A percentile compares a stretch with the other conserved stretches of the same genome.
Conservation (phyloP, 2,329 filamentous ascomycete genomes). For the Monilinia laxa region DNA sequence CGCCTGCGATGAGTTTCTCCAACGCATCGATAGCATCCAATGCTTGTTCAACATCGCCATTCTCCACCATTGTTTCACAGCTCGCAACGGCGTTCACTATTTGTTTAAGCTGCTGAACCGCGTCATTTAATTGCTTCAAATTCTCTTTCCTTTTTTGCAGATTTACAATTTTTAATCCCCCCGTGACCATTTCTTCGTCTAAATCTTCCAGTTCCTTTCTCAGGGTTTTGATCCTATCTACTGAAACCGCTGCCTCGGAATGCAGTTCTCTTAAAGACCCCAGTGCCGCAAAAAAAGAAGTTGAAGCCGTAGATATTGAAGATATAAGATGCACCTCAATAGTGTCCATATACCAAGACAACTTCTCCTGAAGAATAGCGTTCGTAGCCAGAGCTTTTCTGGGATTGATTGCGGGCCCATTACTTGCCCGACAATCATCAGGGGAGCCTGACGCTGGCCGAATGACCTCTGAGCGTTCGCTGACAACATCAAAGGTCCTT, state of each 20-base stretch:
- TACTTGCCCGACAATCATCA: constrained; percentile 55
- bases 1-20: constrained; percentile 77
- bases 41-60: constrained; percentile 78
- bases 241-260: constrained; percentile 87
- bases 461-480: constrained; percentile 96
- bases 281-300: constrained; percentile 92
- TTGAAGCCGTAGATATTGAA: constrained; percentile 92
- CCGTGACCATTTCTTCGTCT: constrained; percentile 83
- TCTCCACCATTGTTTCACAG: constrained; percentile 80
- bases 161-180: constrained; percentile 81
- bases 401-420: constrained; percentile 59
- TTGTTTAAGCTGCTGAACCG: constrained; percentile 77
- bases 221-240: constrained; percentile 78
- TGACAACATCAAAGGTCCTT: constrained; percentile 92
- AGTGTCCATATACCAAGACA: constrained; percentile 99
- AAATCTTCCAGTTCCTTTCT: constrained; percentile 76
- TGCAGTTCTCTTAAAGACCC: constrained; percentile 89
- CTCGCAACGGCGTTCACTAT: constrained; percentile 72
- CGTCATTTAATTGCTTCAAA: constrained; percentile 74
- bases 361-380: constrained; percentile 94
- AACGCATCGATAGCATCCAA: constrained; percentile 74
- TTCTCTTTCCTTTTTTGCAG: constrained; percentile 82
- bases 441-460: constrained; percentile 51
- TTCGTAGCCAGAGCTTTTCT: constrained; percentile 92
- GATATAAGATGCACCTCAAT: constrained; percentile 96